Percentiles rank a stretch among this genome's conserved stretches.
These are phyloP conservation scores for Rubia peregrina DNA, from an alignment of 305 asterid genomes.

Conservation along the genomic window DNA sequence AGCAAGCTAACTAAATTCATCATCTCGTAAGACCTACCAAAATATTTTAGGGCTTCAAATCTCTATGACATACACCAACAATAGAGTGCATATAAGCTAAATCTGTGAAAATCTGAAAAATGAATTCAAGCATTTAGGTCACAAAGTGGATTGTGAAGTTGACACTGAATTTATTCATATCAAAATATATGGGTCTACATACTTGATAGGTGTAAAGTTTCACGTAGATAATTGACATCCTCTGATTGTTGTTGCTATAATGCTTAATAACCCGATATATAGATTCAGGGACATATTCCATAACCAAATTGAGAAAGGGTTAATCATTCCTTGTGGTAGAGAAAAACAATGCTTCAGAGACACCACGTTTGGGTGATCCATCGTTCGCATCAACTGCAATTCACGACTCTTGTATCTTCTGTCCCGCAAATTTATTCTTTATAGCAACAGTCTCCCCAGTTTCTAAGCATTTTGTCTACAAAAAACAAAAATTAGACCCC, in stretches of 20 bases:
- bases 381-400: constrained; percentile 82
- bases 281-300: no score
- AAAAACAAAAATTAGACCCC: constrained; percentile 8
- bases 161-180: background rate
- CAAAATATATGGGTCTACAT: constrained; percentile 18
- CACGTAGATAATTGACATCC: constrained; percentile 88
- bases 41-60: constrained; percentile 90
- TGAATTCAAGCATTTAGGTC: constrained; percentile 7
- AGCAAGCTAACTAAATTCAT: background rate
- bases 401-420: constrained; percentile 89
- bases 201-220: constrained; percentile 93
- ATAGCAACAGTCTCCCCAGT: constrained; percentile 94
- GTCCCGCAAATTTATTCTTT: constrained; percentile 93
- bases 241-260: constrained; percentile 67
- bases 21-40: constrained; percentile 39
- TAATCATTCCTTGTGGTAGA: constrained; percentile 81
- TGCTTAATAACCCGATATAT: constrained; percentile 72
- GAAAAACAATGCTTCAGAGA: constrained; percentile 79
- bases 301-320: constrained; percentile 81
- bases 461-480: constrained; percentile 87
- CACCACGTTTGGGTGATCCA: constrained; percentile 93
- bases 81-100: constrained; percentile 94
- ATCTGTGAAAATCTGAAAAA: constrained; percentile 77
- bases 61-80: constrained; percentile 89
- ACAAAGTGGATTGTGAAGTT: background rate